These are phyloP conservation scores for Zanthoxylum bungeanum DNA, from an alignment of 345 rosid genomes.

Conservation along the genomic window DNA sequence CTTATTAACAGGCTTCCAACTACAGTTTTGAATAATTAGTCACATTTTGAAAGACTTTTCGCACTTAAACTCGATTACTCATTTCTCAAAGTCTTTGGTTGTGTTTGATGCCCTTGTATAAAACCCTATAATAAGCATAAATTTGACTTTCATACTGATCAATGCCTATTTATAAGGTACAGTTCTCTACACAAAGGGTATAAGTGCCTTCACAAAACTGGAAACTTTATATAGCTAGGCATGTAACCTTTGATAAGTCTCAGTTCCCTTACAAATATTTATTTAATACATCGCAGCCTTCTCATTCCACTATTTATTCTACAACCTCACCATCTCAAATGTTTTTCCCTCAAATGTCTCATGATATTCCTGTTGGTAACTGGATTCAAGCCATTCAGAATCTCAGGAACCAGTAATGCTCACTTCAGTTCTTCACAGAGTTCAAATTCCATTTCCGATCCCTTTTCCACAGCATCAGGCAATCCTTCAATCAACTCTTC, in stretches of 20 bases:
- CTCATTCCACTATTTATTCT: too few relatives aligned
- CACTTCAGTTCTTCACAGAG: too few relatives aligned
- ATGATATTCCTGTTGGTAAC: too few relatives aligned
- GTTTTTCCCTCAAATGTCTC: too few relatives aligned
- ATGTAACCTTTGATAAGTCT: not conserved
- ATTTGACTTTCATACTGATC: not conserved
- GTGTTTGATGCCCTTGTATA: not conserved
- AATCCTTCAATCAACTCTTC: too few relatives aligned
- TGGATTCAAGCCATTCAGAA: too few relatives aligned
- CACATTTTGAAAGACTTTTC: not conserved
- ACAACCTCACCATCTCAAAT: too few relatives aligned
- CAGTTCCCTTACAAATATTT: not conserved
- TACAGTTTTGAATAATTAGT: too few relatives aligned
- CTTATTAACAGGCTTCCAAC: not conserved
- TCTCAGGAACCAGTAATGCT: too few relatives aligned
- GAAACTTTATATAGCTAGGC: not conserved
- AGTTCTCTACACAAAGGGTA: not conserved
- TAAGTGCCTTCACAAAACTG: not conserved
- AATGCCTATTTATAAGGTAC: not conserved
- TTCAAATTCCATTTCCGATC: too few relatives aligned
- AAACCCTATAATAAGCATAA: not conserved
- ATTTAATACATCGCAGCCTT: too few relatives aligned
- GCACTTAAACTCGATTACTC: not conserved
- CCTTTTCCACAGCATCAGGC: too few relatives aligned
- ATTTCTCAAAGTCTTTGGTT: not conserved